Evolutionary conservation across 768 basidiomycete genomes (phyloP).

Genomic region (Lactifluus pinguis): DNA sequence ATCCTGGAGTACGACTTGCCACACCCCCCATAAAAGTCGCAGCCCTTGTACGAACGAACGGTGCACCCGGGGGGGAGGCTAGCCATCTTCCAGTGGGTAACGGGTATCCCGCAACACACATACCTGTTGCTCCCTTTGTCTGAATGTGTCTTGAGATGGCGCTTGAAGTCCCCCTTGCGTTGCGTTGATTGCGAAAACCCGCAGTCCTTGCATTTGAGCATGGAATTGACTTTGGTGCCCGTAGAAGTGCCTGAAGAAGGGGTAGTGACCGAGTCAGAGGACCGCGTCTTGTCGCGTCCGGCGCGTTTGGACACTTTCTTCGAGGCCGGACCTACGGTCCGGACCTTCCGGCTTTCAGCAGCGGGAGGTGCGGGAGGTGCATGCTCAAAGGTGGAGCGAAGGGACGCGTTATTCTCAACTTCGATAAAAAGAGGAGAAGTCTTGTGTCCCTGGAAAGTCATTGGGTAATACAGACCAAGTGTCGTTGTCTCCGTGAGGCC

Average conservation of each 20-base stretch:
- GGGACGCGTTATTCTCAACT: background rate
- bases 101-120: conserved; percentile 9
- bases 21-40: conserved; percentile 4
- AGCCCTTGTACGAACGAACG: background rate
- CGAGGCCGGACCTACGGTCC: background rate
- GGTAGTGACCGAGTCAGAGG: background rate
- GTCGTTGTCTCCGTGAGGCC: background rate
- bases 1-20: conserved; percentile 8
- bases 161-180: conserved; percentile 7
- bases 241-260: no score
- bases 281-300: background rate
- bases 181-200: background rate
- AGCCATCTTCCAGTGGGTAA: background rate
- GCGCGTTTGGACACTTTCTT: background rate
- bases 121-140: background rate
- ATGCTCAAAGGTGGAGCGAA: background rate
- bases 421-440: background rate
- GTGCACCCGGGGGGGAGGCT: background rate
- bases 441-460: background rate
- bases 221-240: background rate
- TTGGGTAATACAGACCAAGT: conserved; percentile 7
- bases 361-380: background rate
- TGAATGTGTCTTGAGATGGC: conserved; percentile 3
- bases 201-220: background rate
- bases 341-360: background rate